Evolutionary conservation across 2,329 filamentous ascomycete genomes (phyloP), one percentile per base, ranked within the genome.

Genomic region (Fusarium heterosporum): DNA sequence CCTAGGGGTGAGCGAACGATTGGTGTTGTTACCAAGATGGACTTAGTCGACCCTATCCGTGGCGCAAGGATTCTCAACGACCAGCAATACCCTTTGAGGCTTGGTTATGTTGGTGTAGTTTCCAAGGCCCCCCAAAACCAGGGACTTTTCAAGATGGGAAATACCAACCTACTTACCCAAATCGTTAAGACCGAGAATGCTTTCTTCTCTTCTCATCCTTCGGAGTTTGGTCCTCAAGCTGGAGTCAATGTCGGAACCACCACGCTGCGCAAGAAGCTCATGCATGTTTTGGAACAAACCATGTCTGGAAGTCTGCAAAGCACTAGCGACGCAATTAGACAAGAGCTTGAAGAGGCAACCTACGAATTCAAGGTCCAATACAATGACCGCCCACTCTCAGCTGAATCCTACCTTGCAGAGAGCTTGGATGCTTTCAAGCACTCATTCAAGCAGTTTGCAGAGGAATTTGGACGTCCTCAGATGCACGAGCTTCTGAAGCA

Each of bases 321-420:
- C 55, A 99, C 96, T 5, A 92, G 92, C 71, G 93, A 97, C 75
- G 93, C 93, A 11, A 97, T 99, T 69, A 90, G 91, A 64, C 93
- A 97, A 76, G 96, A 99, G 77, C 87, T 99, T 0, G 95, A 97
- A 74, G 96, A 99, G 79, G 94, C 96, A 4, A 95, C 93, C 0
- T 99, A 99, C 75, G 95, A 99, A 78, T 99, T 97, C 84, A 99
- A 99, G 78, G 96, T 99, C 7, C 96, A 99, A 78, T 99, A 99
- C 81, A 99, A 99, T 74, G 96, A 99, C 76, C 89, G 96, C 8
- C 93, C 95, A 2, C 83, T 99, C 34, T 97, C 93, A 49, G 96
- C 96, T 3, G 96, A 99, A 76, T 97, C 95, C 6, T 99, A 99
- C 76, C 86, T 99, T 38, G 96, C 96, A 3, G 96, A 98, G 78